Evolutionary conservation across 192 early-diverging fungal species (phyloP).

Genomic region (Coemansia sp.): DNA sequence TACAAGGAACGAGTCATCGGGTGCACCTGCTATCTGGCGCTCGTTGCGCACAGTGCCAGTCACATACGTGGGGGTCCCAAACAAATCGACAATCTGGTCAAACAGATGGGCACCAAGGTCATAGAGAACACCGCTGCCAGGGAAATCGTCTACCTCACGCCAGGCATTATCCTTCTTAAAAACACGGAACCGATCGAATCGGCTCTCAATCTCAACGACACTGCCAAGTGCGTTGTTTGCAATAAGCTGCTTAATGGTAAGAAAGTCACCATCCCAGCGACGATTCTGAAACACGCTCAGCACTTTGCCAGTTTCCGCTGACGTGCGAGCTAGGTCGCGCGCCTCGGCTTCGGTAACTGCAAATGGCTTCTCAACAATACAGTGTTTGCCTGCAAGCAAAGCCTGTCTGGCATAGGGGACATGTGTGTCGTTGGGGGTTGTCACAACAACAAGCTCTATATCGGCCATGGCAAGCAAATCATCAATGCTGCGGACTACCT

Average conservation of each 20-base stretch:
- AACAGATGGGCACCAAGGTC: slow-evolving; percentile 67
- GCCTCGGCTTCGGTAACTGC: slow-evolving; percentile 62
- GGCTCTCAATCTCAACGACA: slow-evolving; percentile 69
- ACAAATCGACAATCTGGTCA: slow-evolving; percentile 64
- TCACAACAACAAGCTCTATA: slow-evolving; percentile 71
- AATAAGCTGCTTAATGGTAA: slow-evolving; percentile 65
- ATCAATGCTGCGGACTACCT: slow-evolving; percentile 50
- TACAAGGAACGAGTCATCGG: slow-evolving; percentile 65
- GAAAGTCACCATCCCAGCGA: slow-evolving; percentile 80
- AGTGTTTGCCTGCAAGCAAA: slow-evolving; percentile 66
- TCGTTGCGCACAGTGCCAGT: slow-evolving; percentile 62
- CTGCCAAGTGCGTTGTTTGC: slow-evolving; percentile 56
- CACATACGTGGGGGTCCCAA: slow-evolving; percentile 64
- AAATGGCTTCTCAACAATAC: slow-evolving; percentile 79
- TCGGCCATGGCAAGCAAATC: slow-evolving; percentile 55
- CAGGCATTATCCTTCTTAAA: slow-evolving; percentile 64
- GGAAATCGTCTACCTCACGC: slow-evolving; percentile 59
- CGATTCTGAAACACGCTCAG: slow-evolving; percentile 77
- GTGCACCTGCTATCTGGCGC: slow-evolving; percentile 55
- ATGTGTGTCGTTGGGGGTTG: slow-evolving; percentile 68
- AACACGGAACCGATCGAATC: slow-evolving; percentile 73
- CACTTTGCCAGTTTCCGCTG: slow-evolving; percentile 57
- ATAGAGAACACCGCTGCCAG: slow-evolving; percentile 71
- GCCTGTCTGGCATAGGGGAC: slow-evolving; percentile 56
- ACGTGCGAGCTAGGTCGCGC: slow-evolving; percentile 55